Percentiles rank a stretch among this genome's conserved stretches.
Evolutionary conservation across 371 early-diverging fungal genomes (phyloP).

Genomic region (Mortierella sp.): DNA sequence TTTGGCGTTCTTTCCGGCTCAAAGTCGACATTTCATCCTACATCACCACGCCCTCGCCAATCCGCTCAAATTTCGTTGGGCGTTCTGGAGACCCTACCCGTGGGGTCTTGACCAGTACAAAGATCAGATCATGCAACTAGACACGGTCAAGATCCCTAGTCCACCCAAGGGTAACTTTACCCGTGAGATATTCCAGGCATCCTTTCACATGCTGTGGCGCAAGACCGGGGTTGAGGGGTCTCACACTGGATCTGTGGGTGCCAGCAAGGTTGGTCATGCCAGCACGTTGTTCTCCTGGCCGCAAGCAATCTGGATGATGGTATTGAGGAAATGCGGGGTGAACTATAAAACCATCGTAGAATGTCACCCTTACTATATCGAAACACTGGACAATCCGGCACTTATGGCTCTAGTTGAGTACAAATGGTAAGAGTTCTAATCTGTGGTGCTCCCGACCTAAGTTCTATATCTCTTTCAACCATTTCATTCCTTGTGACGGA

Average conservation of each 20-base stretch:
- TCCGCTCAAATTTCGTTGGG: not conserved
- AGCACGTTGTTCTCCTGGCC: not conserved
- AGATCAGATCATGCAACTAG: conserved; percentile 12
- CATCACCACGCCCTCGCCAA: conserved; percentile 3
- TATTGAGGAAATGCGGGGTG: not conserved
- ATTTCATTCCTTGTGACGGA: too few relatives aligned
- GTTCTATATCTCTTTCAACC: too few relatives aligned
- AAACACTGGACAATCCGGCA: conserved; percentile 16
- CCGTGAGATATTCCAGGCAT: conserved; percentile 7
- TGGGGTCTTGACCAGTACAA: conserved; percentile 2
- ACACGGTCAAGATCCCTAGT: not conserved
- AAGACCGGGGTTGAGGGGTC: not conserved
- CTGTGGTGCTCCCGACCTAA: too few relatives aligned
- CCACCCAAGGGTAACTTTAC: not conserved
- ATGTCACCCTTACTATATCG: not conserved
- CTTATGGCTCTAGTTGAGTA: conserved; percentile 21
- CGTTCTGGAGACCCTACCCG: not conserved
- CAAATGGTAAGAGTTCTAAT: conserved; percentile 16
- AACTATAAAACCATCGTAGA: not conserved
- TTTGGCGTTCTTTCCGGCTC: conserved; percentile 10
- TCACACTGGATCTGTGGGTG: not conserved
- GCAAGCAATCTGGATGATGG: not conserved
- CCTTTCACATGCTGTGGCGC: conserved; percentile 15
- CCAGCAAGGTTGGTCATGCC: too few relatives aligned
- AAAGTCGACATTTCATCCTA: conserved; percentile 8